Evolutionary conservation across 139 green algal genomes (phyloP).

Genomic region (Chlorella sp.): DNA sequence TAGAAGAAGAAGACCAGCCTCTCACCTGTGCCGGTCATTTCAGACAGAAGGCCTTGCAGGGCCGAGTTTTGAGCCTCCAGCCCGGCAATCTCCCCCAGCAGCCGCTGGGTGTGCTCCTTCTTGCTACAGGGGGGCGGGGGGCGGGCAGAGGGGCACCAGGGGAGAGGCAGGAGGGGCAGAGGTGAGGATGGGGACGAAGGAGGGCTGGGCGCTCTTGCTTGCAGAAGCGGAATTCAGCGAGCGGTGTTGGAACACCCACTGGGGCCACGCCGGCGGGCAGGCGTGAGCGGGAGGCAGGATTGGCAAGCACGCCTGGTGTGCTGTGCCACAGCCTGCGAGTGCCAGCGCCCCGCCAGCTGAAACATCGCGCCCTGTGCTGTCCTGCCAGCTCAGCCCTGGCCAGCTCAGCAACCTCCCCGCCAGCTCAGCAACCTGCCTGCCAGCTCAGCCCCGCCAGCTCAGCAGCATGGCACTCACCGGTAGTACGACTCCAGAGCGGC

Average conservation of each 20-base stretch:
- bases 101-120: conserved; percentile 5
- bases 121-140: not conserved
- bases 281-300: too few relatives aligned
- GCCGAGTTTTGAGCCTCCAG: conserved; percentile 31
- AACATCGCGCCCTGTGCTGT: too few relatives aligned
- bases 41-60: conserved; percentile 29
- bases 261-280: too few relatives aligned
- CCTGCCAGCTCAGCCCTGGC: too few relatives aligned
- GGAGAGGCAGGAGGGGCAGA: not conserved
- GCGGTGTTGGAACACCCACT: too few relatives aligned
- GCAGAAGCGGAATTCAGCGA: not conserved
- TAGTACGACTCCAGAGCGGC: conserved; percentile 49
- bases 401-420: too few relatives aligned
- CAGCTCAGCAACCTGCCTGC: not conserved
- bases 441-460: not conserved
- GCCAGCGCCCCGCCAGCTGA: too few relatives aligned
- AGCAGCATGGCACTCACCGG: not conserved
- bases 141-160: not conserved
- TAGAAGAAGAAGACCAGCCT: too few relatives aligned
- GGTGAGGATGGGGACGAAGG: not conserved
- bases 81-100: not conserved
- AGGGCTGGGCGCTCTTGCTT: not conserved
- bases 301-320: too few relatives aligned
- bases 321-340: too few relatives aligned
- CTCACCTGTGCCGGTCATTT: conserved; percentile 19